Evolutionary conservation across 2,329 filamentous ascomycete species (phyloP), one percentile per base, ranked within the genome.

Genomic region (Ceratocystis destructans): DNA sequence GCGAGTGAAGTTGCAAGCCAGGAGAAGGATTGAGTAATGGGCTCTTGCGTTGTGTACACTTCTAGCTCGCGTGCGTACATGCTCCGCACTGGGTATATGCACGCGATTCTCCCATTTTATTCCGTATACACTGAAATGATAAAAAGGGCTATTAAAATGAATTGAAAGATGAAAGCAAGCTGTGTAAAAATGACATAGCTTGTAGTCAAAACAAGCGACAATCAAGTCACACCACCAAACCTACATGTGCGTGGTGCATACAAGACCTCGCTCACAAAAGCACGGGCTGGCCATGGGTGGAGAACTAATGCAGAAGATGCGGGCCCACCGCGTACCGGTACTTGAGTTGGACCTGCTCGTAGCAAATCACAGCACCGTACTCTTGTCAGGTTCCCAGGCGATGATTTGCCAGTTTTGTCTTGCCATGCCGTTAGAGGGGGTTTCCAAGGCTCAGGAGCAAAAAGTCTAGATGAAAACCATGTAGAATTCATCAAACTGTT

Each of bases 191-290:
- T 17, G 61, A 63, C 44, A 45, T 48, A 63, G 61, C 61, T 63
- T 63, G 61, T 63, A 63, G 61, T 63, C 61, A 65, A 65, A 46
- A 57, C 48, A 59, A 61, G 15, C n/a, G n/a, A 44, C 45, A 31
- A 46, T 53, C 62, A 67, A 61, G 66, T 62, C 66, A 65, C 62
- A 48, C 66, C 62, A 37, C 55, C 62, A 67, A 57, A 64, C 33
- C 22, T 50, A 57, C 64, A 65, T 65, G 66, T 62, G 48, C 45
- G 28, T 65, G 25, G 62, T 65, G 31, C 46, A 63, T 37, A 50
- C 44, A 63, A 41, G 61, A 28, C 61, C 61, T 63, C 37, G 37
- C 37, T 41, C 44, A 33, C 61, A 48, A 46, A 63, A 46, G 44
- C 61, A 59, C 55, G 55, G 55, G 55, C 55, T 31, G 31, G 55